phyloP scores from a whole-genome alignment of 129 eudicot genomes.

The Silybum marianum region DNA sequence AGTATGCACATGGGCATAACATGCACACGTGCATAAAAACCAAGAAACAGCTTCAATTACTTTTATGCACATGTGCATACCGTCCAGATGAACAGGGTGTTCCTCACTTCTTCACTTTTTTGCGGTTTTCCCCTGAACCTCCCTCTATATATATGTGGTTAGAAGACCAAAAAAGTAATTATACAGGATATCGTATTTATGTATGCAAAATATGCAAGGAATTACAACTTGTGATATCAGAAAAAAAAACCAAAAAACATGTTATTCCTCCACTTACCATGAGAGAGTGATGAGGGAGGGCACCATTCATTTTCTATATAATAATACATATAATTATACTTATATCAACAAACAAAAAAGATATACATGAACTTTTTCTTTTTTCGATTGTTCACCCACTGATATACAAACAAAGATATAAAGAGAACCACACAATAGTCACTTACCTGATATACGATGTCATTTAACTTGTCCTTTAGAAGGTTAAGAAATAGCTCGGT shows the following conservation, averaged over 20 bases:
- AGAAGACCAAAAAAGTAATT: neutral
- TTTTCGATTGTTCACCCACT: neutral
- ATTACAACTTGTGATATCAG: neutral
- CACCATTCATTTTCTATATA: neutral
- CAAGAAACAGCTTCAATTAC: too few relatives aligned
- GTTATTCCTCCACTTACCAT: neutral
- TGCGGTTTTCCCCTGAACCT: too few relatives aligned
- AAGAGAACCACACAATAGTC: slow-evolving; percentile 15
- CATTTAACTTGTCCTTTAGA: slow-evolving; percentile 89
- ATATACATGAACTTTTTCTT: neutral
- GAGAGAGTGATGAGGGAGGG: slow-evolving; percentile 19
- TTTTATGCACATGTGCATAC: too few relatives aligned
- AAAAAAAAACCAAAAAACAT: neutral
- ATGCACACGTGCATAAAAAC: too few relatives aligned
- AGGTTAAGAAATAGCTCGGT: slow-evolving; percentile 79
- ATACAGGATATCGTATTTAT: neutral
- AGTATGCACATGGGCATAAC: too few relatives aligned
- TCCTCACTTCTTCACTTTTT: too few relatives aligned
- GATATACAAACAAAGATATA: neutral
- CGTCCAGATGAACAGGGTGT: too few relatives aligned
- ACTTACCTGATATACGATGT: slow-evolving; percentile 83
- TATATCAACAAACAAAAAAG: neutral
- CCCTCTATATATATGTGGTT: too few relatives aligned
- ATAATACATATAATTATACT: neutral
- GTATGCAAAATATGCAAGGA: neutral